Conservation (phyloP, 164 flowering plant species). For the Litsea cubeba region DNA sequence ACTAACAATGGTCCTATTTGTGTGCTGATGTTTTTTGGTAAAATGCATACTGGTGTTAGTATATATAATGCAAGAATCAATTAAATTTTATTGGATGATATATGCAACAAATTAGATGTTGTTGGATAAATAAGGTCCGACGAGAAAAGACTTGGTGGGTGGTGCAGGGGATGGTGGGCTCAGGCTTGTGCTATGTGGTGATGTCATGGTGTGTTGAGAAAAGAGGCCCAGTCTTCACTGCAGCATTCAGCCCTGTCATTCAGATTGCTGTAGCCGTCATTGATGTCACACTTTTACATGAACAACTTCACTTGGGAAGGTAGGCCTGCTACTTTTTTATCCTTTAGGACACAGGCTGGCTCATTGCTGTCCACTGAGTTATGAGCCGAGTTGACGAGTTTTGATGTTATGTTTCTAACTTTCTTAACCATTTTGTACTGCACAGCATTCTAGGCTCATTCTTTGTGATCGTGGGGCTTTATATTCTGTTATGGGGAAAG, state of each 20-base stretch:
- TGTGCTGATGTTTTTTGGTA: too few relatives aligned
- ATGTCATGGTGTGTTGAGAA: slow-evolving; percentile 82
- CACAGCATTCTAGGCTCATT: slow-evolving; percentile 60
- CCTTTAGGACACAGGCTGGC: neutral
- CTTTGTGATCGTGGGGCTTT: slow-evolving; percentile 46
- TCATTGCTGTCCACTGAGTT: too few relatives aligned
- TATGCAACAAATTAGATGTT: too few relatives aligned
- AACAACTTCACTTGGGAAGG: slow-evolving; percentile 74
- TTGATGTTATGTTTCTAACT: too few relatives aligned
- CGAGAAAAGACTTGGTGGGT: too few relatives aligned
- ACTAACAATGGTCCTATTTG: too few relatives aligned
- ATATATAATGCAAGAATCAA: too few relatives aligned
- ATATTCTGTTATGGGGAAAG: slow-evolving; percentile 64
- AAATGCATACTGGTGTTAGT: too few relatives aligned
- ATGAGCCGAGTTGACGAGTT: neutral
- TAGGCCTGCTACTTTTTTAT: slow-evolving; percentile 1
- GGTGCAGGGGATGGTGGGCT: slow-evolving; percentile 49
- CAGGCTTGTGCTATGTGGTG: slow-evolving; percentile 55
- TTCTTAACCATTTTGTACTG: neutral
- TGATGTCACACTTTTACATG: slow-evolving; percentile 53
- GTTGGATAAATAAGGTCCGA: too few relatives aligned
- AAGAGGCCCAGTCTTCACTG: slow-evolving; percentile 80
- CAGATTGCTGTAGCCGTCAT: slow-evolving; percentile 58
- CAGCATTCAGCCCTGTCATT: slow-evolving; percentile 77
- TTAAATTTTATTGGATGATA: too few relatives aligned